Evolutionary conservation across 2,329 filamentous ascomycete genomes (phyloP).

Genomic region (Diaporthe vexans): DNA sequence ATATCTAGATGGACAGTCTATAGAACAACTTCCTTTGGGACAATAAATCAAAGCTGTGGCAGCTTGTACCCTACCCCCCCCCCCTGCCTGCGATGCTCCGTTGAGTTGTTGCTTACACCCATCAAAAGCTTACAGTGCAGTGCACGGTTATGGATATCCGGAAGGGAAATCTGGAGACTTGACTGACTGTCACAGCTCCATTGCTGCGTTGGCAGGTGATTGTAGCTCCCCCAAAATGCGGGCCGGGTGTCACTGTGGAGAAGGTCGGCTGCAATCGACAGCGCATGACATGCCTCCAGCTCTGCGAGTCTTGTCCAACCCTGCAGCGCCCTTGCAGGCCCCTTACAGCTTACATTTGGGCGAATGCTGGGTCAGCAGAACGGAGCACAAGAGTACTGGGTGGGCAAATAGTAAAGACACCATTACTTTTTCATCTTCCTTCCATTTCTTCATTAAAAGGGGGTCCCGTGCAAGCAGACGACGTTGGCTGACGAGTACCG

Average conservation of each 20-base stretch:
- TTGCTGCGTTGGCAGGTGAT: constrained; percentile 16
- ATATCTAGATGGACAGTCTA: too few relatives aligned
- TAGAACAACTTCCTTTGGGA: too few relatives aligned
- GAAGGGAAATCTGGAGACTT: not conserved
- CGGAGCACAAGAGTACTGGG: too few relatives aligned
- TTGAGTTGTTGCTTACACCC: not conserved
- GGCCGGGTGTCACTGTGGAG: constrained; percentile 32
- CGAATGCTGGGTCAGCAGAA: too few relatives aligned
- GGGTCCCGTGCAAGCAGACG: not conserved
- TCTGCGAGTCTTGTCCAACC: constrained; percentile 14
- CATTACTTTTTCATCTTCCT: not conserved
- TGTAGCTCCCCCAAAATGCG: constrained; percentile 20
- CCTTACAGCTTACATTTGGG: not conserved
- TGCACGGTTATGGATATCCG: not conserved
- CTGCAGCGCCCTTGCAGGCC: constrained; percentile 16
- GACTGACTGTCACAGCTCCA: constrained; percentile 13
- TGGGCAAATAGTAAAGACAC: too few relatives aligned
- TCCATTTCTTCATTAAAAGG: not conserved
- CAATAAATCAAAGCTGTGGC: too few relatives aligned
- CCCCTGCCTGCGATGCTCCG: not conserved
- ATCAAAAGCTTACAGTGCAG: too few relatives aligned
- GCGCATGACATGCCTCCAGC: constrained; percentile 27
- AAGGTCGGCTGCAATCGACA: constrained; percentile 24
- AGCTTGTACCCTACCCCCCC: not conserved
- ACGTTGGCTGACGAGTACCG: not conserved